These are phyloP conservation scores for Pythium biforme DNA, from an alignment of 352 stramenopile species.

Conservation along the genomic window DNA sequence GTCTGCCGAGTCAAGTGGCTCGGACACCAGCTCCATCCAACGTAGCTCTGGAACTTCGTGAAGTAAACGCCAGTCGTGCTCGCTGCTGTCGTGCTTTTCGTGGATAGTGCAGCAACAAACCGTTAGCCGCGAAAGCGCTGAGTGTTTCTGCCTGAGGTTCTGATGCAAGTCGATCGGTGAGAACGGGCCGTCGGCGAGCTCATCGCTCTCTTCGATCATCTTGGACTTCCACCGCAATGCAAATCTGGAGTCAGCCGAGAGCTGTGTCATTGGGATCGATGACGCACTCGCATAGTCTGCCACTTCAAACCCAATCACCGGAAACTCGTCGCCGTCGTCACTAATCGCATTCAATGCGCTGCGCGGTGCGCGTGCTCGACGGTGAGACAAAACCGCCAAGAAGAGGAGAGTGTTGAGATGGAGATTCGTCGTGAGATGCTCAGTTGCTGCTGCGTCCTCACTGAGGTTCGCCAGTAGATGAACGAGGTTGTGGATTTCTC, in stretches of 20 bases:
- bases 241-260: constrained; percentile 67
- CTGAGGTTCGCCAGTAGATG: constrained; percentile 63
- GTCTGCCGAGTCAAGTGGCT: constrained; percentile 45
- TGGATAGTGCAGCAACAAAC: constrained; percentile 75
- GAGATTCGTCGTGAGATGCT: constrained; percentile 50
- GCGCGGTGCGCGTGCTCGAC: constrained; percentile 13
- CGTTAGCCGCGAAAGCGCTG: constrained; percentile 20
- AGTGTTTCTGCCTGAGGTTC: constrained; percentile 19
- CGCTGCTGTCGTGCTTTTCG: constrained; percentile 27
- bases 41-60: constrained; percentile 69
- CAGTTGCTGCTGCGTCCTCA: constrained; percentile 34
- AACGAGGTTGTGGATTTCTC: constrained; percentile 63
- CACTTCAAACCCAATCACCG: constrained; percentile 61
- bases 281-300: constrained; percentile 42
- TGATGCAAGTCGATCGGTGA: constrained; percentile 59
- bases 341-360: constrained; percentile 1
- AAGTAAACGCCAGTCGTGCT: constrained; percentile 61
- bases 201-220: constrained; percentile 23
- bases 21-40: constrained; percentile 76
- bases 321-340: constrained; percentile 52
- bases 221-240: constrained; percentile 67
- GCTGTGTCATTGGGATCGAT: constrained; percentile 61
- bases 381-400: constrained; percentile 61
- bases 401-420: constrained; percentile 64
- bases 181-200: constrained; percentile 41